Conservation (phyloP, 225 moss, liverwort and hornwort genomes). For the Polytrichum formosum region DNA sequence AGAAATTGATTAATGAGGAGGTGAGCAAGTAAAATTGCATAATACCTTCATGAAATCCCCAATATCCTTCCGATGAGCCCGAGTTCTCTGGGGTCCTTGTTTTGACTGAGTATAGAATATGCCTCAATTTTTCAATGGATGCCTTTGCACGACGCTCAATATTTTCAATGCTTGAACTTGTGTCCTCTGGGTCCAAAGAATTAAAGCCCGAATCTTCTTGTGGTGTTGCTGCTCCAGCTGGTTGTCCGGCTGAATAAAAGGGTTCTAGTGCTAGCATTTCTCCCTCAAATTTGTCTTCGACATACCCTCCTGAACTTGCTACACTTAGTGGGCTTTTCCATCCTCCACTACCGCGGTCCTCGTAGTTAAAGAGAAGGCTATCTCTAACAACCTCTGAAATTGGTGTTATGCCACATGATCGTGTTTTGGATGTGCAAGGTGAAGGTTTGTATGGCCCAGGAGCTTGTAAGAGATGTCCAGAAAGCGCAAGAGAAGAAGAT, state of each 20-base stretch:
- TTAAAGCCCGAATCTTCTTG: constrained; percentile 1
- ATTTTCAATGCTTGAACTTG: constrained; percentile 36
- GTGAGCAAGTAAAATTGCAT: neutral
- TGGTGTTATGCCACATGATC: neutral
- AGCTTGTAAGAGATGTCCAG: constrained; percentile 24
- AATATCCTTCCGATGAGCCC: constrained; percentile 7
- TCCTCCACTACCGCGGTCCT: constrained; percentile 2
- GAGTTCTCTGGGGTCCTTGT: constrained; percentile 30
- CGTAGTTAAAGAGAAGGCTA: neutral
- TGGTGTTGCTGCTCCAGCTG: neutral
- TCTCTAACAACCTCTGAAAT: neutral
- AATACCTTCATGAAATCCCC: constrained; percentile 39
- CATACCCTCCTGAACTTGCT: neutral
- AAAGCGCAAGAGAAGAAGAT: constrained; percentile 38
- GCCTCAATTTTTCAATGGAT: constrained; percentile 63
- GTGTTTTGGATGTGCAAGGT: constrained; percentile 3
- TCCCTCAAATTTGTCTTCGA: neutral
- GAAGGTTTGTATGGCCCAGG: constrained; percentile 12
- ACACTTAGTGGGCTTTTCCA: constrained; percentile 2
- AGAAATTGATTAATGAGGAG: neutral
- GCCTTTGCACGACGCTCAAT: constrained; percentile 57
- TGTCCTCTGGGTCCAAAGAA: constrained; percentile 2
- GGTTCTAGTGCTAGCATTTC: constrained; percentile 4
- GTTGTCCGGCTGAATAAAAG: neutral
- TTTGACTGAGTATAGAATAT: constrained; percentile 56